phyloP scores from a whole-genome alignment of 768 basidiomycete genomes.

The Kwoniella botswanensis region DNA sequence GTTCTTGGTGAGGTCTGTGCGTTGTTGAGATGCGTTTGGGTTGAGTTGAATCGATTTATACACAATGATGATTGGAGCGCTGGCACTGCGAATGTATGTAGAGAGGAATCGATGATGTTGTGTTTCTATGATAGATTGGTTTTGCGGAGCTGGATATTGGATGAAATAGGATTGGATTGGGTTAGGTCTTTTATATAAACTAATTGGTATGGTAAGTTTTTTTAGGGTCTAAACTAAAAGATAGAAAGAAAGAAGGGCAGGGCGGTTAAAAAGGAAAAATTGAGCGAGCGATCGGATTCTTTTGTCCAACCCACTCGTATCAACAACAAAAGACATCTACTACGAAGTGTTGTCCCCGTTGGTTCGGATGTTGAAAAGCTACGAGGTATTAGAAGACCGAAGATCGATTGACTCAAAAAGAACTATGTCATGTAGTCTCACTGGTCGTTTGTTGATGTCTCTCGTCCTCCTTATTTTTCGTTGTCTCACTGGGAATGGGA shows the following conservation, averaged over 20 bases:
- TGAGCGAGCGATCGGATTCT: slow-evolving; percentile 6
- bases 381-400: neutral
- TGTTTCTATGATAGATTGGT: neutral
- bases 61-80: neutral
- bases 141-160: neutral
- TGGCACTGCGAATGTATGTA: neutral
- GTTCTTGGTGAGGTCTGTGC: neutral
- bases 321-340: too few species aligned
- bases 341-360: slow-evolving; percentile 5
- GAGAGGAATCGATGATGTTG: neutral
- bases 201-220: slow-evolving; percentile 6
- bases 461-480: neutral
- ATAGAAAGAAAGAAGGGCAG: neutral
- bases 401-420: neutral
- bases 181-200: neutral
- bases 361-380: neutral
- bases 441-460: neutral
- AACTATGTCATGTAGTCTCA: too few species aligned
- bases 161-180: neutral
- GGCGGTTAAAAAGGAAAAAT: slow-evolving; percentile 1
- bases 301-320: neutral
- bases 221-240: neutral
- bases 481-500: neutral
- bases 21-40: neutral
- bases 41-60: neutral